phyloP scores from a whole-genome alignment of 2,329 filamentous ascomycete species.

The Fusarium siculi region DNA sequence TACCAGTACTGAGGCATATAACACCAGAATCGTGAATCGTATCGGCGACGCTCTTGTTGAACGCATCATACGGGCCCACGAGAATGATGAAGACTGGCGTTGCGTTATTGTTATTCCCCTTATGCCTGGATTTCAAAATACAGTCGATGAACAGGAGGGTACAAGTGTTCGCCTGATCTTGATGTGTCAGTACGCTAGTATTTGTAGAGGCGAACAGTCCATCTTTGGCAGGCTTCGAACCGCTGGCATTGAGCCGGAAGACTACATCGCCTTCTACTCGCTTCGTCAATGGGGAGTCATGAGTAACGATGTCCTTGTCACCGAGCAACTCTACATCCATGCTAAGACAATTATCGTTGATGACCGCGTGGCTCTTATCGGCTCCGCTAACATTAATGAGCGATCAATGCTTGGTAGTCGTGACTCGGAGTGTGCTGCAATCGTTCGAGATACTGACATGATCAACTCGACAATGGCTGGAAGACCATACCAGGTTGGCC shows the following conservation, averaged over 20 bases:
- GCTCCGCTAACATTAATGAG: conserved; percentile 98
- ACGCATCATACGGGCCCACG: conserved; percentile 84
- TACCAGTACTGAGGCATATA: conserved; percentile 88
- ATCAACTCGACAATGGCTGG: conserved; percentile 92
- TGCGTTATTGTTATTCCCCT: conserved; percentile 90
- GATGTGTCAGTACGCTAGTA: conserved; percentile 96
- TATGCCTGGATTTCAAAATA: conserved; percentile 99
- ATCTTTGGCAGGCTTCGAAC: conserved; percentile 89
- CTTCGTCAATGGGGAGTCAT: conserved; percentile 93
- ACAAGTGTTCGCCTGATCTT: conserved; percentile 95
- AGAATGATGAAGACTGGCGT: conserved; percentile 89
- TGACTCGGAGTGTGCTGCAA: conserved; percentile 90
- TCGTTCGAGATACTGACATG: conserved; percentile 94
- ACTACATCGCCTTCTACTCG: conserved; percentile 96
- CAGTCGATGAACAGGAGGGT: conserved; percentile 91
- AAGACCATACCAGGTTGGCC: conserved; percentile 86
- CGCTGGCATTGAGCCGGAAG: conserved; percentile 87
- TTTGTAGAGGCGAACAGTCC: conserved; percentile 89
- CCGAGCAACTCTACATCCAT: conserved; percentile 97
- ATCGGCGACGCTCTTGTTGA: conserved; percentile 96
- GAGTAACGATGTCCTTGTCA: conserved; percentile 84
- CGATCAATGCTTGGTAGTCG: conserved; percentile 91
- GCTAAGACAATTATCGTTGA: conserved; percentile 97
- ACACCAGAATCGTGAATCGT: conserved; percentile 87
- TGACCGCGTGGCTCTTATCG: conserved; percentile 91